Evolutionary conservation across 2,329 filamentous ascomycete species (phyloP).

Genomic region (Elsinoe ampelina): DNA sequence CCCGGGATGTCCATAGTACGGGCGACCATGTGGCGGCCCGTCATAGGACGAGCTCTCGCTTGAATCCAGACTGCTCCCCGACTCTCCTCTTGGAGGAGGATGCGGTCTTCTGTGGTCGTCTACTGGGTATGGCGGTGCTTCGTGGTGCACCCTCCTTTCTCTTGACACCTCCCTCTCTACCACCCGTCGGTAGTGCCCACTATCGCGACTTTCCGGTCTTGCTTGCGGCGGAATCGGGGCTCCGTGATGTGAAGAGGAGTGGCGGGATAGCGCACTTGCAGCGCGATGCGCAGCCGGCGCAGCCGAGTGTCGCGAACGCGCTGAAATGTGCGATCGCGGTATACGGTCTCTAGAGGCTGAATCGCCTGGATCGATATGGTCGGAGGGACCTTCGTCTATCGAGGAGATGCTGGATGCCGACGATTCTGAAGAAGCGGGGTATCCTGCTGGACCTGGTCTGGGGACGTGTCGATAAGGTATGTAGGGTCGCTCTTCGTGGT

Average conservation of each 20-base stretch:
- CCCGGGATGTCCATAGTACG: slow-evolving; percentile 4
- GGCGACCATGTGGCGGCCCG: neutral
- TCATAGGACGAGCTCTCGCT: slow-evolving; percentile 9
- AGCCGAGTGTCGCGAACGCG: neutral
- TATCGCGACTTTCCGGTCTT: slow-evolving; percentile 1
- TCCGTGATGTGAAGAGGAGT: neutral
- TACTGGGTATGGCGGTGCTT: slow-evolving; percentile 7
- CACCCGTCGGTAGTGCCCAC: neutral
- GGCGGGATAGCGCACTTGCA: neutral
- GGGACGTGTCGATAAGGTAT: slow-evolving; percentile 9
- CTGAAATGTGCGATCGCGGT: neutral
- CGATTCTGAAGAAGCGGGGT: slow-evolving; percentile 5
- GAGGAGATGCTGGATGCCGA: slow-evolving; percentile 11
- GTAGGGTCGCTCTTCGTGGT: slow-evolving; percentile 5
- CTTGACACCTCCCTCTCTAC: slow-evolving; percentile 3
- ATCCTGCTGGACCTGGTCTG: neutral
- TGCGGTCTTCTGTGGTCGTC: slow-evolving; percentile 4
- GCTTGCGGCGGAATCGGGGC: neutral
- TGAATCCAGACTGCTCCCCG: slow-evolving; percentile 8
- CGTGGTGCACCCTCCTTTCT: slow-evolving; percentile 10
- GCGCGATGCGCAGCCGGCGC: neutral
- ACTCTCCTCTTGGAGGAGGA: slow-evolving; percentile 2
- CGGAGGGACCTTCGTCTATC: neutral
- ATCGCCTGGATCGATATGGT: slow-evolving; percentile 7
- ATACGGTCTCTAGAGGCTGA: slow-evolving; percentile 7